Base-by-base conservation (phyloP, 2,329 filamentous ascomycete genomes). In the Curvularia eragrostidis region DNA sequence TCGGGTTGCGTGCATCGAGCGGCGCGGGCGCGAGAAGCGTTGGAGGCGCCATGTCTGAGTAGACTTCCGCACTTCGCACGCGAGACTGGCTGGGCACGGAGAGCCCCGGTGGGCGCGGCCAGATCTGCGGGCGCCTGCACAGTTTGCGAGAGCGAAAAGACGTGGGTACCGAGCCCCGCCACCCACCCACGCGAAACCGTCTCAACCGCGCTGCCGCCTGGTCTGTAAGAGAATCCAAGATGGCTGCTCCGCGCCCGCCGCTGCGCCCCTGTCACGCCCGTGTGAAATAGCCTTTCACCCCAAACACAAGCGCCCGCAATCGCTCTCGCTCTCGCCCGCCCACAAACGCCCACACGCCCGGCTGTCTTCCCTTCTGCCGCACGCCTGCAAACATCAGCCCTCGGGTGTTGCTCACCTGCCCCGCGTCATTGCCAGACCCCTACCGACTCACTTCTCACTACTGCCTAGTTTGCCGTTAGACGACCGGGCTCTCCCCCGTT, bases 391-490 rank as follows among this genome's bases (percentile, higher is more conserved):
- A 42, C 44, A 34, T 3, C 23, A 41, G 36, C 46, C 49, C 18
- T 51, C 66, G 56, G 54, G 54, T 52, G 50, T 61, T 59, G 64
- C 61, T 57, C 56, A n/a, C 44, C 53, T 48, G 34, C 55, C 65
- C 52, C 65, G 58, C 62, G 61, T 64, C 64, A 64, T 64, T 43
- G 48, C 41, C 26, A 50, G 51, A 48, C 43, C 52, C 52, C 59
- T 58, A 54, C 48, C 49, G 52, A 44, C 44, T 46, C 46, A 32
- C 53, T 49, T 55, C 63, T 61, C 47, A 66, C 61, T 60, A 58
- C 61, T 52, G 63, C 61, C 62, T 65, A 61, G 67, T 21, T 46
- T 41, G 41, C 5, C 30, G 39, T 46, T 57, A 54, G 54, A 55
- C 52, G 61, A 52, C 63, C 62, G 63, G 56, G 46, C 39, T 52